phyloP scores from a whole-genome alignment of 2,329 filamentous ascomycete genomes.

The Clarireedia monteithiana region DNA sequence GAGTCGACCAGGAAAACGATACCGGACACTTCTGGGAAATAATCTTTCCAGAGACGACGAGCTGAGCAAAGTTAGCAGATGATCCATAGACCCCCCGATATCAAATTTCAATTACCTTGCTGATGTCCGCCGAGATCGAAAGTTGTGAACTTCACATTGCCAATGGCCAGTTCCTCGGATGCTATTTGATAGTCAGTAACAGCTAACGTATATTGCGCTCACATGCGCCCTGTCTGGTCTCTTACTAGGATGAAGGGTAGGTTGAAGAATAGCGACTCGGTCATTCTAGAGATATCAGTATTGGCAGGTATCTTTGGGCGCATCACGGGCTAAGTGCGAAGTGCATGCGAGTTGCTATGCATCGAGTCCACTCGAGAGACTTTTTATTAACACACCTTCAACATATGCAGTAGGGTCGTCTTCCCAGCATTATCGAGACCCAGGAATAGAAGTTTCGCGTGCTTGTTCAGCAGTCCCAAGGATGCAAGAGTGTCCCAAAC shows the following conservation, averaged over 20 bases:
- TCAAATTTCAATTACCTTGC: conserved; percentile 52
- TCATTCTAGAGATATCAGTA: conserved; percentile 56
- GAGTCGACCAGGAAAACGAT: conserved; percentile 98
- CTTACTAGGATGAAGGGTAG: conserved; percentile 82
- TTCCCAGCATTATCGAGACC: conserved; percentile 93
- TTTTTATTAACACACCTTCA: conserved; percentile 59
- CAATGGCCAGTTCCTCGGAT: conserved; percentile 86
- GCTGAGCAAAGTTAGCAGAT: conserved; percentile 41
- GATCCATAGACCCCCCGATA: conserved; percentile 5
- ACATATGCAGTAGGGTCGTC: conserved; percentile 88
- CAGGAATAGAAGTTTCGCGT: conserved; percentile 89
- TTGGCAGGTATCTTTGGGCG: conserved; percentile 14
- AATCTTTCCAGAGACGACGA: conserved; percentile 91
- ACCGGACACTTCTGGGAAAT: conserved; percentile 92
- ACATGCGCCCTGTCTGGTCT: neutral
- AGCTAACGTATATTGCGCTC: conserved; percentile 13
- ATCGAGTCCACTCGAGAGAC: neutral
- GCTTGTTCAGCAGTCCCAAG: conserved; percentile 87
- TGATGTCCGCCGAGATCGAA: conserved; percentile 92
- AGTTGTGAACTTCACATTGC: conserved; percentile 89
- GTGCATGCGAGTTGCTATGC: neutral
- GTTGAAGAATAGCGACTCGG: conserved; percentile 82
- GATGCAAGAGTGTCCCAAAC: conserved; percentile 87
- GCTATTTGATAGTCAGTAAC: conserved; percentile 40
- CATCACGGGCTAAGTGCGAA: neutral